Percentiles rank a stretch among this genome's conserved stretches.
phyloP scores from a whole-genome alignment of 2,329 filamentous ascomycete species.

The Dryadomyces quercivorus region DNA sequence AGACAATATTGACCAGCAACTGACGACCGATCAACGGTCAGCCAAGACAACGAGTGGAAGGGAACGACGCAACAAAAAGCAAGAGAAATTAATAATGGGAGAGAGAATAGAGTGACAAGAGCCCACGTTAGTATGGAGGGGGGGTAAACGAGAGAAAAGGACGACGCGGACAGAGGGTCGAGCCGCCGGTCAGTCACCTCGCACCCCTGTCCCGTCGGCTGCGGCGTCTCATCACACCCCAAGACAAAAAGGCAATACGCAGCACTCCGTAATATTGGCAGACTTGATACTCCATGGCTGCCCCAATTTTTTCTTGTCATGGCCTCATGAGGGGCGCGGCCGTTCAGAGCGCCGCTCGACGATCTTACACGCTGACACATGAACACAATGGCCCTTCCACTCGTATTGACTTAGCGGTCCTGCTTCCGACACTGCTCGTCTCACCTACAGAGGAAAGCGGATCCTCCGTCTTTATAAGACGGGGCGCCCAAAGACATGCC shows the following conservation, averaged over 20 bases:
- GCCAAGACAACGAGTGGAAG: neutral
- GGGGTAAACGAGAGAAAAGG: neutral
- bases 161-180: neutral
- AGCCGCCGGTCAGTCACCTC: too few species aligned
- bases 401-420: neutral
- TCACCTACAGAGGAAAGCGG: neutral
- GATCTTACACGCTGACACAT: constrained; percentile 5
- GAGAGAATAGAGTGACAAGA: neutral
- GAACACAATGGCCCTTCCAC: neutral
- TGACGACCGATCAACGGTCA: constrained; percentile 11
- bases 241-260: neutral
- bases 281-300: neutral
- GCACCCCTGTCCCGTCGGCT: neutral
- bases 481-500: neutral
- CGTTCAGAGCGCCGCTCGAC: neutral
- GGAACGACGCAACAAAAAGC: neutral
- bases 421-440: neutral
- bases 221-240: neutral
- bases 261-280: neutral
- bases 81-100: neutral
- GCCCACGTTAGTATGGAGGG: neutral
- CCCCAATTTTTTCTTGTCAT: neutral
- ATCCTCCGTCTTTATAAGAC: neutral
- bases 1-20: constrained; percentile 13
- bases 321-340: neutral